Base-by-base conservation (phyloP, 306 rosid genomes). In the Senna tora region DNA sequence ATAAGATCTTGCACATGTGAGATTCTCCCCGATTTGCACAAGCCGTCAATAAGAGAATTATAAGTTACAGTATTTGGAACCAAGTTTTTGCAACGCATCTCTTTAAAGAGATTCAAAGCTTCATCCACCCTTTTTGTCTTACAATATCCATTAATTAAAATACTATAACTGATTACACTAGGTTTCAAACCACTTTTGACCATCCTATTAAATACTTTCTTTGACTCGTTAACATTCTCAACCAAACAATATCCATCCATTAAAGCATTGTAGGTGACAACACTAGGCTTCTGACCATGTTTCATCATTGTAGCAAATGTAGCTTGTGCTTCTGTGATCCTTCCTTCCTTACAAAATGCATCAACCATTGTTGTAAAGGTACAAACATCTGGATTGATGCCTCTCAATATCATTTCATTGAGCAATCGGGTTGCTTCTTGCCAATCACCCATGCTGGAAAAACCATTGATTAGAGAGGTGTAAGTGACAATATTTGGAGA, bases 261-360 rank as follows among this genome's bases (percentile, higher is more conserved):
- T 17, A 50, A 16, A 6, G 22, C 0, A 50, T 1, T 50, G 55
- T 16, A 50, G 1, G 55, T 50, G 6, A 50, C 22, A 16, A 50
- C 25, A 16, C 7, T 1, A 50, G 10, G 25, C 16, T 5, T 49
- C 9, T 0, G 2, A 49, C 21, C 21, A 49, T 0, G n/a, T n/a
- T 49, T 49, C 20, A 49, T 50, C 22, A 50, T 16, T 4, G 0
- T 50, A 50, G 55, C 21, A 16, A 50, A 5, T 4, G 7, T 2
- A 50, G 10, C 22, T 16, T 50, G 55, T n/a, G 55, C 55, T 16
- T 50, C 22, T 16, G 21, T 50, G 11, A 16, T 50, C 22, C 22
- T 50, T 17, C 55, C 55, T 50, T 7, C 55, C n/a, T 50, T 50
- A 50, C 22, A 50, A 50, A 50, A 50, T 50, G 22, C 55, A 50